Conservation (phyloP, 139 green algal genomes). For the Ulvella scutata region DNA sequence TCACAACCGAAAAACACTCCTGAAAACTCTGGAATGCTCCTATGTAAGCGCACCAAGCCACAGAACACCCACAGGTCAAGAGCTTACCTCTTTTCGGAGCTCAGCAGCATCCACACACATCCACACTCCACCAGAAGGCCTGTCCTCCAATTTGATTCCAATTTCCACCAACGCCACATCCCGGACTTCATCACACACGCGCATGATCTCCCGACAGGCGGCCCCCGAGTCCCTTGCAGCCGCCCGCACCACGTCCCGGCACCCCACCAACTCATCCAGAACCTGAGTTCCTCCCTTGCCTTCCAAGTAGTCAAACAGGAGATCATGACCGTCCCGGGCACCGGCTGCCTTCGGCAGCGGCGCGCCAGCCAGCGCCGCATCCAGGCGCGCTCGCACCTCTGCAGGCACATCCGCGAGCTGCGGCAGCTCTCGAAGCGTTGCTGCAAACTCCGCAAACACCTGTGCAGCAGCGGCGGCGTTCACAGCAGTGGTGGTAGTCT, state of each 20-base stretch:
- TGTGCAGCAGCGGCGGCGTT: constrained; percentile 3
- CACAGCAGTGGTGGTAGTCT: neutral
- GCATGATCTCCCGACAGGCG: constrained; percentile 1
- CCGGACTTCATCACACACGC: constrained; percentile 43
- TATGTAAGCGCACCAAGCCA: no score
- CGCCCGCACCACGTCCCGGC: constrained; percentile 55
- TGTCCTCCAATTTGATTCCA: constrained; percentile 85
- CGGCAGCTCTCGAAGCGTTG: constrained; percentile 60
- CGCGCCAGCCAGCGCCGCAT: neutral
- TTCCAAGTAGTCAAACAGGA: no score
- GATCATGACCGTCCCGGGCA: neutral
- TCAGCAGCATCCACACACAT: constrained; percentile 80
- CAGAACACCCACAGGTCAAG: no score
- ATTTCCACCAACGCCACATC: constrained; percentile 73
- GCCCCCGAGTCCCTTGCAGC: neutral
- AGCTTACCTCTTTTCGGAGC: constrained; percentile 36
- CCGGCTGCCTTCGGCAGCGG: constrained; percentile 6
- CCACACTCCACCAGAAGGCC: constrained; percentile 60
- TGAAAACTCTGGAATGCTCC: no score
- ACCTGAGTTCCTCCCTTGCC: constrained; percentile 3
- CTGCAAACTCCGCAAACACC: constrained; percentile 37
- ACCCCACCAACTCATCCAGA: constrained; percentile 60
- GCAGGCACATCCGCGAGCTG: constrained; percentile 21
- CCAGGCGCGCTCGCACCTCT: no score
- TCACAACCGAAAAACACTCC: no score